A percentile compares a stretch with the other conserved stretches of the same genome.
These are phyloP conservation scores for Nemania sp. DNA, from an alignment of 2,329 filamentous ascomycete genomes.

Conservation along the genomic window DNA sequence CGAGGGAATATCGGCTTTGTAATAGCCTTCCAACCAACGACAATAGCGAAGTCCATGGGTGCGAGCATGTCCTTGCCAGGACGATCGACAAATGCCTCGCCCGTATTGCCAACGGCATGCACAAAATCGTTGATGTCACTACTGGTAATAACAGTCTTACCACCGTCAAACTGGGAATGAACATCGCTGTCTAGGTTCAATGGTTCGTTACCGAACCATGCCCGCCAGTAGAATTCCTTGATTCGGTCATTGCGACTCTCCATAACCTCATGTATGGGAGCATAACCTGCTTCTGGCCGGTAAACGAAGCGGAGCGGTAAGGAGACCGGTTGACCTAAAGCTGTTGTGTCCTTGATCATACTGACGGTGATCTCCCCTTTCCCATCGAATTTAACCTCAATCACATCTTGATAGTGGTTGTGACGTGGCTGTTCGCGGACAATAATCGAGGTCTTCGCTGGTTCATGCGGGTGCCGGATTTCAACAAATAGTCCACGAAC, in stretches of 20 bases:
- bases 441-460: slow-evolving; percentile 79
- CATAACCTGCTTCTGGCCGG: slow-evolving; percentile 92
- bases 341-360: slow-evolving; percentile 91
- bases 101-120: slow-evolving; percentile 97
- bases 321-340: slow-evolving; percentile 78
- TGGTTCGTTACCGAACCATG: slow-evolving; percentile 91
- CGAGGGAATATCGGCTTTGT: slow-evolving; percentile 99
- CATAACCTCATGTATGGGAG: slow-evolving; percentile 98
- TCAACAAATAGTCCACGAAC: slow-evolving; percentile 87
- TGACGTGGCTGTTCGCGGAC: slow-evolving; percentile 86
- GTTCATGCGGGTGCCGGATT: slow-evolving; percentile 79
- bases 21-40: slow-evolving; percentile 98
- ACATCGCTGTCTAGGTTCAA: slow-evolving; percentile 84
- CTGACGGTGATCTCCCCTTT: slow-evolving; percentile 84
- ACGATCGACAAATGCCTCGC: slow-evolving; percentile 94
- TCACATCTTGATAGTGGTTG: slow-evolving; percentile 84
- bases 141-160: slow-evolving; percentile 81
- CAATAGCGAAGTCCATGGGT: slow-evolving; percentile 98
- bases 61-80: slow-evolving; percentile 93
- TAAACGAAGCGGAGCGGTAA: slow-evolving; percentile 89
- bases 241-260: slow-evolving; percentile 93
- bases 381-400: slow-evolving; percentile 78
- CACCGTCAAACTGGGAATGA: slow-evolving; percentile 87
- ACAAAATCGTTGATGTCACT: slow-evolving; percentile 98
- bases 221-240: slow-evolving; percentile 98